Conservation (phyloP, 306 rosid genomes). For the Trifolium repens region DNA sequence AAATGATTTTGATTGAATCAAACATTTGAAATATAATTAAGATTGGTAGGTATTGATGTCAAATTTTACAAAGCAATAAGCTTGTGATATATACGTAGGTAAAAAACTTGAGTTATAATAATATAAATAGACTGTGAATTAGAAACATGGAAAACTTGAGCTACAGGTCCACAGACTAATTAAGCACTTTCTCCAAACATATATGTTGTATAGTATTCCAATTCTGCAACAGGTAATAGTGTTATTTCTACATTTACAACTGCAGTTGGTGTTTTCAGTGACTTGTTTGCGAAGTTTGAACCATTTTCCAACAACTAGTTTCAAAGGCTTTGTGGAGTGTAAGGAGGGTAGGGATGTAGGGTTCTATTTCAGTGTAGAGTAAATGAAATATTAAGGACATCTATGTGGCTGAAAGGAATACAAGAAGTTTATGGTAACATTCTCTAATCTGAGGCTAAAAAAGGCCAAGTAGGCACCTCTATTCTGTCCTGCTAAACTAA, state of each 20-base stretch:
- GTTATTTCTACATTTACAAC: constrained; percentile 14
- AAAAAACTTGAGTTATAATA: not conserved
- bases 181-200: constrained; percentile 11
- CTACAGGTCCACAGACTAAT: constrained; percentile 1
- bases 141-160: not conserved
- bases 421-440: not conserved
- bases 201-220: not conserved
- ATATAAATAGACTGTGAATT: not conserved
- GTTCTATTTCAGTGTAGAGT: not conserved
- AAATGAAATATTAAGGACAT: not conserved
- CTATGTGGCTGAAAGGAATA: constrained; percentile 10
- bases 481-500: not conserved
- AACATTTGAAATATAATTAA: not conserved
- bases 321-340: constrained; percentile 4
- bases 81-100: constrained; percentile 1
- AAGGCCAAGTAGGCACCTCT: not conserved
- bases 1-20: not conserved
- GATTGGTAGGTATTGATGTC: not conserved
- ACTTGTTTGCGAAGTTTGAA: not conserved
- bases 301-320: constrained; percentile 5
- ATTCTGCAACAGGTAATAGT: not conserved
- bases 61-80: not conserved
- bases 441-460: constrained; percentile 3
- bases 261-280: constrained; percentile 20
- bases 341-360: not conserved